Evolutionary conservation across 2,329 filamentous ascomycete genomes (phyloP).

Genomic region (Arthroderma sp.): DNA sequence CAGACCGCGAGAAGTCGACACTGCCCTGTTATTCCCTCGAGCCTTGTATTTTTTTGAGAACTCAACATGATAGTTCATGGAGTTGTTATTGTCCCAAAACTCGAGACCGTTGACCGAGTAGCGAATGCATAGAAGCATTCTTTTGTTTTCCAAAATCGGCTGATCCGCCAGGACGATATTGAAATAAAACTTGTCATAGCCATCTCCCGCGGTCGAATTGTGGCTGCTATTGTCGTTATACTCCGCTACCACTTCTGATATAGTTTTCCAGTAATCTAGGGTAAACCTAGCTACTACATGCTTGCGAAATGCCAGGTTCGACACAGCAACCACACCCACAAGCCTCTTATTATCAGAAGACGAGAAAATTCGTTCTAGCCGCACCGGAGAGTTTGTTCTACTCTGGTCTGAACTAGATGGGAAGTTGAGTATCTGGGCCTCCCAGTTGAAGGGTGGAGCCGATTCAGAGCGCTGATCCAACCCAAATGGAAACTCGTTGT

Average conservation of each 20-base stretch:
- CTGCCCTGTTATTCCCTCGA: neutral
- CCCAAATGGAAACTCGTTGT: slow-evolving; percentile 77
- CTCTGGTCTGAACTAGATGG: slow-evolving; percentile 50
- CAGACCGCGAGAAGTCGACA: neutral
- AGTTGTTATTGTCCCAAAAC: slow-evolving; percentile 87
- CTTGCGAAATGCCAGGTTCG: slow-evolving; percentile 85
- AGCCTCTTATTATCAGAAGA: slow-evolving; percentile 78
- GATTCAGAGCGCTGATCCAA: slow-evolving; percentile 34
- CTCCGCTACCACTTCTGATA: slow-evolving; percentile 84
- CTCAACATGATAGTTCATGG: slow-evolving; percentile 83
- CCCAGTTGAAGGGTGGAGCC: slow-evolving; percentile 58
- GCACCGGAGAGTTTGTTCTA: slow-evolving; percentile 43
- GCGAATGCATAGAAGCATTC: slow-evolving; percentile 78
- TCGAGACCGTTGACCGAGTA: slow-evolving; percentile 76
- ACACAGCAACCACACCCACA: slow-evolving; percentile 69
- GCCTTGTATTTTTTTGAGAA: slow-evolving; percentile 68
- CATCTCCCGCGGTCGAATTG: slow-evolving; percentile 38
- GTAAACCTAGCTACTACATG: slow-evolving; percentile 85
- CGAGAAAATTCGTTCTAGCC: slow-evolving; percentile 74
- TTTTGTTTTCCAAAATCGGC: slow-evolving; percentile 83
- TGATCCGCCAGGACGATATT: slow-evolving; percentile 85
- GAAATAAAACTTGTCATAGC: slow-evolving; percentile 83
- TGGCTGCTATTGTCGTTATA: slow-evolving; percentile 66
- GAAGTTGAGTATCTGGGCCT: slow-evolving; percentile 75
- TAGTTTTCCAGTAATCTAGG: slow-evolving; percentile 96